Evolutionary conservation across 495 filamentous ascomycete genomes (phyloP), one percentile per base, ranked within the genome.

Genomic region (Aspergillus leporis): DNA sequence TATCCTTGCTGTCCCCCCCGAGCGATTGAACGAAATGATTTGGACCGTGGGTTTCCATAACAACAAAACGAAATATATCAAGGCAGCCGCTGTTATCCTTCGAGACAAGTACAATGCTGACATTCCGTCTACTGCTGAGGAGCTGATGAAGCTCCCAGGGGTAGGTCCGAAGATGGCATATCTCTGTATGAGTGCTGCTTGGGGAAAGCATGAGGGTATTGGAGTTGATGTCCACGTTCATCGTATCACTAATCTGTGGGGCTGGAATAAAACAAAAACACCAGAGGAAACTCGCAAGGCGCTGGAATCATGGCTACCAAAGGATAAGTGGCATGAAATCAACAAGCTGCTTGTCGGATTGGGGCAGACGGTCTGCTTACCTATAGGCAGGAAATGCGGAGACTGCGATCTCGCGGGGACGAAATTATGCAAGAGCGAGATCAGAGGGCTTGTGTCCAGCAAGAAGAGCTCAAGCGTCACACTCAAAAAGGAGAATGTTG

Each of bases 81-180:
- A 96, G 67, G 76, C 85, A 21, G 75, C 89, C 0, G 93, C 92
- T 7, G 65, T 78, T 8, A 87, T 97, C 41, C 78, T 97, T 2
- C 78, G 83, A 10, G 88, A 95, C 56, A 56, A 85, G 23, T 88
- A 83, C 66, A 68, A 70, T 48, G 83, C 84, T 31, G 94, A 98
- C 71, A 96, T 98, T 60, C 95, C 94, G 0, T 78, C 86, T 51
- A 90, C 91, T 0, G 82, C 93, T 19, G 85, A 87, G 51, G 92
- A 87, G 0, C 78, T 98, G 18, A 86, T 87, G 67, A 81, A 85
- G 7, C 83, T 98, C 0, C 94, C 94, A 0, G 94, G 94, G 2
- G 93, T 98, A 0, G 94, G 94, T 0, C 94, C 94, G 6, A 98
- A 98, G 75, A 98, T 98, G 93, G 94, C 90, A 19, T 92, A 95